Evolutionary conservation across 306 rosid species (phyloP), one percentile per base, ranked within the genome.

Genomic region (Quercus cerris): DNA sequence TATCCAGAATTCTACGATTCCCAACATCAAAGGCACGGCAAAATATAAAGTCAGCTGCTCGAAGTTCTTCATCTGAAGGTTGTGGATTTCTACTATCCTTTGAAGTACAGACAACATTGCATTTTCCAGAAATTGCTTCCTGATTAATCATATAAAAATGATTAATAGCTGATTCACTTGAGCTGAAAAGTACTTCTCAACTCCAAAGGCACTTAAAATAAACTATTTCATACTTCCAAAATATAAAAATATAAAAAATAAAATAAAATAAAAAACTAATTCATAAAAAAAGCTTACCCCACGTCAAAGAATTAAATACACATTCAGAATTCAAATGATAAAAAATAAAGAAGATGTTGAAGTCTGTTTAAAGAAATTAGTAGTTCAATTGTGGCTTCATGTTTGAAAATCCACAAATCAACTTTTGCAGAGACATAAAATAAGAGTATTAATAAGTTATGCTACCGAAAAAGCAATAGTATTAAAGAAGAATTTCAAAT

Each of bases 51-150:
- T 95, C 98, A 10, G 99, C 98, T 79, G 30, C 78, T 56, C 78
- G 77, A 74, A 90, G 73, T 27, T 80, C 92, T 85, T 88, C 84
- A 31, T 80, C 84, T 20, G 87, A 81, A 55, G 92, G 94, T 66
- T 77, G 95, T 18, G 78, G 84, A 79, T 93, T 93, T 84, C 91
- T 87, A 51, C 51, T 72, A 76, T 91, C 97, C 79, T 85, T 89
- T 38, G 92, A 87, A 74, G 84, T 78, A 86, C 97, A 95, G 71
- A 91, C 44, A 81, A 95, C 86, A 61, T 87, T 83, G 87, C 98
- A 95, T 90, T 91, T 95, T 18, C 99, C 98, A 83, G 90, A 86
- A 88, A 95, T 86, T 66, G 91, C 92, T 91, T 95, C 99, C 99
- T 95, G 85, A 71, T 61, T 76, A 52, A 57, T 70, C 22, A 44